Evolutionary conservation across 225 moss, liverwort and hornwort species (phyloP).

Genomic region (Bryum argenteum): DNA sequence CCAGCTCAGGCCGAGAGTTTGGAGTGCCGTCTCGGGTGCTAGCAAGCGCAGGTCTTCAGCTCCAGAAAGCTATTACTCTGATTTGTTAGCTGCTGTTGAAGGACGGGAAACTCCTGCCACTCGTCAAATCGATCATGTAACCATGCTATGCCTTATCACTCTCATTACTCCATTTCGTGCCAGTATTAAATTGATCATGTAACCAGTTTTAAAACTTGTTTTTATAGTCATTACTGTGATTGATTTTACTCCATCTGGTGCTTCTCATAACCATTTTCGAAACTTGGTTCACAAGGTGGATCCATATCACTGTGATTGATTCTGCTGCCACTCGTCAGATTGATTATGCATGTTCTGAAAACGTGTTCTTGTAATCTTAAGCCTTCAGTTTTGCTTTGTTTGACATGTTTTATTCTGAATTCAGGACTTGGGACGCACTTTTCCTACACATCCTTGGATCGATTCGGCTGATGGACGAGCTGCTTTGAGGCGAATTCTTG

Average conservation of each 20-base stretch:
- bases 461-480: conserved; percentile 92
- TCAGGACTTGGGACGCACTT: conserved; percentile 98
- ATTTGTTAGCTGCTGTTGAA: conserved; percentile 82
- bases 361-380: no score
- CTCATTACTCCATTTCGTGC: no score
- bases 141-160: conserved; percentile 6
- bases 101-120: conserved; percentile 90
- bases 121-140: conserved; percentile 95
- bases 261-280: neutral
- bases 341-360: no score
- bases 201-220: no score
- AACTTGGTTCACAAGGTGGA: no score
- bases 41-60: conserved; percentile 78
- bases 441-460: conserved; percentile 94
- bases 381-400: no score
- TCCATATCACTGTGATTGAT: no score
- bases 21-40: conserved; percentile 96
- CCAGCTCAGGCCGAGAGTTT: conserved; percentile 82
- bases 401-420: conserved; percentile 3
- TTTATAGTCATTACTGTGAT: conserved; percentile 6
- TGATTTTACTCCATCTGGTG: conserved; percentile 7
- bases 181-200: no score
- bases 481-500: conserved; percentile 89
- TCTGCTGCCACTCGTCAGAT: no score
- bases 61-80: conserved; percentile 90